Percentiles rank a stretch among this genome's conserved stretches.
These are phyloP conservation scores for Trichosporon ovoides DNA, from an alignment of 1,284 basidiomycete genomes.

Conservation along the genomic window DNA sequence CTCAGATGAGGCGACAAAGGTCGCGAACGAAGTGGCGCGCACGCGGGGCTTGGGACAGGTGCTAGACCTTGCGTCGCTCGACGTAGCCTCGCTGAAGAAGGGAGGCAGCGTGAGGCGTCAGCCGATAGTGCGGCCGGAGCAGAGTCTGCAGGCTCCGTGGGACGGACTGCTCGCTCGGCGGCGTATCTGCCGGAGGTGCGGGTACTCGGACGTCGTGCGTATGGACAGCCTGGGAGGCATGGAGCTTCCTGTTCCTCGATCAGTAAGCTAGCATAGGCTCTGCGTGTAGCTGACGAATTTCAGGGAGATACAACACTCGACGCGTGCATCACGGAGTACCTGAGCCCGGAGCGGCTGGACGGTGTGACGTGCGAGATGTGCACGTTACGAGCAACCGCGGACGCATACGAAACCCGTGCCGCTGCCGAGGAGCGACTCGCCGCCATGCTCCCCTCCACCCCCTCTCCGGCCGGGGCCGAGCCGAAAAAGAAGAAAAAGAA, in stretches of 20 bases:
- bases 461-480: not conserved
- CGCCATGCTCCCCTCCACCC: not conserved
- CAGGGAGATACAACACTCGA: constrained; percentile 49
- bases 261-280: constrained; percentile 32
- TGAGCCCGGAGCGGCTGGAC: constrained; percentile 49
- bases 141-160: constrained; percentile 39
- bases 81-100: not conserved
- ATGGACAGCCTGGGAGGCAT: constrained; percentile 46
- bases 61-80: constrained; percentile 8
- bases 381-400: constrained; percentile 44
- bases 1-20: constrained; percentile 63
- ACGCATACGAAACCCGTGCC: constrained; percentile 34
- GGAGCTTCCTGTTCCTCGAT: constrained; percentile 43
- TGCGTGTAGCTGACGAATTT: constrained; percentile 11
- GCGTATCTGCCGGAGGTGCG: constrained; percentile 43
- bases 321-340: constrained; percentile 48
- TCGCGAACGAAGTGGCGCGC: constrained; percentile 35
- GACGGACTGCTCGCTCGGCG: constrained; percentile 46
- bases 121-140: constrained; percentile 2
- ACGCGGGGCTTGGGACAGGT: constrained; percentile 21
- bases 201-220: constrained; percentile 41
- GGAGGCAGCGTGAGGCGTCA: not conserved
- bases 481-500: constrained; percentile 11
- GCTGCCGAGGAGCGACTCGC: not conserved
- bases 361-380: constrained; percentile 52